phyloP scores from a whole-genome alignment of 2,329 filamentous ascomycete species.

The Apiospora koreana region DNA sequence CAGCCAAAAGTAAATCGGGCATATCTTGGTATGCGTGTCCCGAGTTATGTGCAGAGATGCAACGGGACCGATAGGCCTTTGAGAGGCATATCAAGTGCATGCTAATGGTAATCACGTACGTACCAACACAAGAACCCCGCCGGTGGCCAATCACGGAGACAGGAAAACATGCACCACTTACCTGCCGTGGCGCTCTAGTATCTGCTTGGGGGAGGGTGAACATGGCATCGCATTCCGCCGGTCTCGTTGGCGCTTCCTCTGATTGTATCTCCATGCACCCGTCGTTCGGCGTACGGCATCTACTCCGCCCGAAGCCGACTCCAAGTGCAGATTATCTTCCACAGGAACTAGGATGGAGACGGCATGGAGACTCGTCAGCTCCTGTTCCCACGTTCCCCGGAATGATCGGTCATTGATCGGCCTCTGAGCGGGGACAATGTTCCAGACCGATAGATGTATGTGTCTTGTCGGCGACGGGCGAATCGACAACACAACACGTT shows the following conservation, averaged over 20 bases:
- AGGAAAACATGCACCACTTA: not conserved
- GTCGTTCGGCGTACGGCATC: no score
- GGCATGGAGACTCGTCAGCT: not conserved
- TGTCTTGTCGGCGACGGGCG: not conserved
- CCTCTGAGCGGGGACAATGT: not conserved
- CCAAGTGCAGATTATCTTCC: not conserved
- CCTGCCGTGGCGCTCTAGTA: not conserved
- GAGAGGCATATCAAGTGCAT: not conserved
- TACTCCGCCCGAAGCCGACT: not conserved
- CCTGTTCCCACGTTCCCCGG: not conserved
- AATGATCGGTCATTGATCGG: not conserved
- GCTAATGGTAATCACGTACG: not conserved
- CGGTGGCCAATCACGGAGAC: not conserved
- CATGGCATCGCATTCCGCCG: not conserved
- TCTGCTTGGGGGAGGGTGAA: not conserved
- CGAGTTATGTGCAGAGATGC: no score
- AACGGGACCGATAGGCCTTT: not conserved
- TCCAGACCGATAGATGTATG: not conserved
- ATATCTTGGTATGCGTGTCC: not conserved
- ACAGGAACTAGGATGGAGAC: not conserved
- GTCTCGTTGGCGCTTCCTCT: not conserved
- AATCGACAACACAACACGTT: not conserved
- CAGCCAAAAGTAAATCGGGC: not conserved
- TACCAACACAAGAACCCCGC: not conserved
- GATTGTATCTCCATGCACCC: not conserved